Base-by-base conservation (phyloP, 768 basidiomycete genomes). In the Naematelia encephala region DNA sequence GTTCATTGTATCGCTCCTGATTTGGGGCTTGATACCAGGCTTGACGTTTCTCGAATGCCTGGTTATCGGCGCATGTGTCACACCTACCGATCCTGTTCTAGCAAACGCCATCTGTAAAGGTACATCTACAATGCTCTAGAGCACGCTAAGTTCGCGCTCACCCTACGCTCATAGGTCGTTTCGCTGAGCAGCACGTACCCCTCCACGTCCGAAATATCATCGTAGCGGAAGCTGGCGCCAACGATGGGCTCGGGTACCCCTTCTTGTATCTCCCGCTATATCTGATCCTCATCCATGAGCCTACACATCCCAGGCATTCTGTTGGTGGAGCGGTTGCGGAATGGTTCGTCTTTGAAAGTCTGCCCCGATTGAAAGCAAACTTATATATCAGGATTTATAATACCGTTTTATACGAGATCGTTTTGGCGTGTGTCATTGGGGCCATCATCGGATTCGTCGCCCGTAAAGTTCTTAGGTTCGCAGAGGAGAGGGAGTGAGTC, bases 61-160 rank as follows among this genome's bases (percentile, higher is more conserved):
- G 27, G 74, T 76, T 29, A 79, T 80, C 50, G 74, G 72, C 0
- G 74, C 78, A 0, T 79, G 78, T 58, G 69, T 81, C 19, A 79
- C 79, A 0, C 79, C 80, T 5, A 80, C 80, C 0, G 80, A 81
- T 57, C 80, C 80, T 0, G 79, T 80, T 19, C 54, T 80, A 10
- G 75, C 78, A 5, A 78, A 78, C 45, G 66, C 74, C 22, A 69
- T 73, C 44, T 74, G 66, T 51, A 66, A 71, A 56, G 69, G 66
- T 63, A 22, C 43, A n/a, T n/a, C n/a, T n/a, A 60, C 44, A 19
- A 27, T 21, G 22, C 16, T 45, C n/a, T 1, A 29, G 12, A 26
- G 8, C 19, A n/a, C 25, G 16, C 22, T 50, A 53, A 46, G 11
- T 60, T 39, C 5, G 50, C 29, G 29, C n/a, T 29, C 21, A 54